Evolutionary conservation across 2,329 filamentous ascomycete genomes (phyloP).

Genomic region (Fusarium longipes): DNA sequence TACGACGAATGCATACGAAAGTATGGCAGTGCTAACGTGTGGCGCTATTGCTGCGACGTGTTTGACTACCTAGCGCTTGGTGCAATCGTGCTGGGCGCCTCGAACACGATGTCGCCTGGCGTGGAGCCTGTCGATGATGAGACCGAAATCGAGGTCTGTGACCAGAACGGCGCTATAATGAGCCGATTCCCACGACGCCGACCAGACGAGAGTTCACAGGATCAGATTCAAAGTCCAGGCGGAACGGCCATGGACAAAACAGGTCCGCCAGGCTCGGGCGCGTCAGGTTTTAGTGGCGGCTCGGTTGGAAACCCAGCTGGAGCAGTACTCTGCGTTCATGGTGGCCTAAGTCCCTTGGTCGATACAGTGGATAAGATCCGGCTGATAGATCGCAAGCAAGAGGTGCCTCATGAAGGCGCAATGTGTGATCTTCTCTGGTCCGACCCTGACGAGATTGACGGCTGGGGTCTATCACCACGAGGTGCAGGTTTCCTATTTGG

Average conservation of each 20-base stretch:
- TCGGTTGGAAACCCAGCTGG: constrained; percentile 76
- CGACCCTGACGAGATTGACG: constrained; percentile 96
- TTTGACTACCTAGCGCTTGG: constrained; percentile 96
- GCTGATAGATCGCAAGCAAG: constrained; percentile 93
- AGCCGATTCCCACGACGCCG: constrained; percentile 72
- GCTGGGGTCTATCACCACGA: constrained; percentile 93
- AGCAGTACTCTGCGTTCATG: constrained; percentile 94
- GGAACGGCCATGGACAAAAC: constrained; percentile 54
- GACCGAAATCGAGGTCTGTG: constrained; percentile 92
- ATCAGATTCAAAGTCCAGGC: constrained; percentile 45
- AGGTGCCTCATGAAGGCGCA: constrained; percentile 96
- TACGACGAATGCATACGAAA: constrained; percentile 97
- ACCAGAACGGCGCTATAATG: constrained; percentile 83
- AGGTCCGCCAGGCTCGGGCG: constrained; percentile 83
- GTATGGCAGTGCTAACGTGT: constrained; percentile 96
- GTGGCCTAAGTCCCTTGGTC: constrained; percentile 89
- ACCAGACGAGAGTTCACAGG: constrained; percentile 42
- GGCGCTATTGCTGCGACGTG: constrained; percentile 96
- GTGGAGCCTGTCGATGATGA: constrained; percentile 72
- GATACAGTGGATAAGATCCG: constrained; percentile 96
- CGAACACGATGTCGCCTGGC: constrained; percentile 67
- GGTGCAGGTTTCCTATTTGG: constrained; percentile 97
- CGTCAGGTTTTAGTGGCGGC: constrained; percentile 74
- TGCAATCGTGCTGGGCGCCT: constrained; percentile 89
- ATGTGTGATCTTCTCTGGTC: constrained; percentile 99